phyloP scores from a whole-genome alignment of 306 rosid species.

The Potentilla sterilis region DNA sequence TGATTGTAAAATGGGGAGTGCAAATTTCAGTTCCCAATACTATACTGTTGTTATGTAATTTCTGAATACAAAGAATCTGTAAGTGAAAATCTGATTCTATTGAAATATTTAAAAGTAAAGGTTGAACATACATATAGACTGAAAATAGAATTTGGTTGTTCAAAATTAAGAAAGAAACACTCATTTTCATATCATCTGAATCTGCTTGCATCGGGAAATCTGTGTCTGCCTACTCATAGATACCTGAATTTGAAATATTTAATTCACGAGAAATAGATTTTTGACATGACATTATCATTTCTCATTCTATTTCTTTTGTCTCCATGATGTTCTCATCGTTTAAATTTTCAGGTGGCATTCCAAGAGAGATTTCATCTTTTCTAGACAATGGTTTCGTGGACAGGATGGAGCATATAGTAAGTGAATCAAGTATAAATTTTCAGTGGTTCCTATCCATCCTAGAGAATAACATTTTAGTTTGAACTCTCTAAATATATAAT shows the following conservation, averaged over 20 bases:
- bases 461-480: not conserved
- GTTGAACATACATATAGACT: not conserved
- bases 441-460: not conserved
- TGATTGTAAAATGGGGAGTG: too few species aligned
- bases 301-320: constrained; percentile 15
- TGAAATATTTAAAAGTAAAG: not conserved
- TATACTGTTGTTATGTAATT: too few species aligned
- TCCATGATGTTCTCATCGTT: not conserved
- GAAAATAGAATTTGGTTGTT: not conserved
- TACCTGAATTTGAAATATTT: not conserved
- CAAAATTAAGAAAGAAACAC: not conserved
- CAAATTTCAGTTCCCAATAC: too few species aligned
- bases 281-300: not conserved
- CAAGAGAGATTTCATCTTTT: constrained; percentile 83
- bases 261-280: not conserved
- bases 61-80: not conserved
- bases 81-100: not conserved
- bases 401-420: constrained; percentile 96
- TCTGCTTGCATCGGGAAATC: not conserved
- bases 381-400: constrained; percentile 92
- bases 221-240: not conserved
- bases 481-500: not conserved
- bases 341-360: constrained; percentile 71
- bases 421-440: constrained; percentile 22
- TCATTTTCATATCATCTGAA: not conserved